phyloP scores from a whole-genome alignment of 306 rosid genomes.

The Acmispon strigosus region DNA sequence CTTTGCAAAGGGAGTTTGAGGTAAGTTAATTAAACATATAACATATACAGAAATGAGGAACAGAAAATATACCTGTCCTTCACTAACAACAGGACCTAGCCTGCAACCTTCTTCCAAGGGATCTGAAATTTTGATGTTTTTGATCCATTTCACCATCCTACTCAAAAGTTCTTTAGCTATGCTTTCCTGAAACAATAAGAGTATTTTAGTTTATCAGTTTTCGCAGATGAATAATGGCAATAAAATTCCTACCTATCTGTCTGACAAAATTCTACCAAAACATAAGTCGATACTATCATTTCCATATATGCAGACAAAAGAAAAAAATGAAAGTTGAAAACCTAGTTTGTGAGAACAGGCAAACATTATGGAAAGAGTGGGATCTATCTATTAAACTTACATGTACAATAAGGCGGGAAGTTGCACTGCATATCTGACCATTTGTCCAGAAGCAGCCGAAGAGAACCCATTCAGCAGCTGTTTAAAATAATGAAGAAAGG shows the following conservation, averaged over 20 bases:
- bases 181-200: conserved; percentile 62
- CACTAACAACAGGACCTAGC: conserved; percentile 94
- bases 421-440: conserved; percentile 99
- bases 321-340: not conserved
- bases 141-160: conserved; percentile 69
- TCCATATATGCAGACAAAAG: not conserved
- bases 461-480: conserved; percentile 93
- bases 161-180: conserved; percentile 71
- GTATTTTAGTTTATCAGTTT: conserved; percentile 15
- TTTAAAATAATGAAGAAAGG: conserved; percentile 28
- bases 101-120: conserved; percentile 98
- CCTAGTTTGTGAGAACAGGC: not conserved
- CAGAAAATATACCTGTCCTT: conserved; percentile 59
- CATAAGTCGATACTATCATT: not conserved
- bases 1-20: not conserved
- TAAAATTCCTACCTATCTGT: conserved; percentile 4
- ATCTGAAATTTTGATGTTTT: conserved; percentile 89
- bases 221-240: not conserved
- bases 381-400: conserved; percentile 43
- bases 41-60: conserved; percentile 15
- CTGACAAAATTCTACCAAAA: not conserved
- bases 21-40: not conserved
- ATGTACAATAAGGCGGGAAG: conserved; percentile 89
- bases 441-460: conserved; percentile 98
- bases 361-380: not conserved